Conservation (phyloP, 179 eudicot genomes). For the Amaranthus tricolor region DNA sequence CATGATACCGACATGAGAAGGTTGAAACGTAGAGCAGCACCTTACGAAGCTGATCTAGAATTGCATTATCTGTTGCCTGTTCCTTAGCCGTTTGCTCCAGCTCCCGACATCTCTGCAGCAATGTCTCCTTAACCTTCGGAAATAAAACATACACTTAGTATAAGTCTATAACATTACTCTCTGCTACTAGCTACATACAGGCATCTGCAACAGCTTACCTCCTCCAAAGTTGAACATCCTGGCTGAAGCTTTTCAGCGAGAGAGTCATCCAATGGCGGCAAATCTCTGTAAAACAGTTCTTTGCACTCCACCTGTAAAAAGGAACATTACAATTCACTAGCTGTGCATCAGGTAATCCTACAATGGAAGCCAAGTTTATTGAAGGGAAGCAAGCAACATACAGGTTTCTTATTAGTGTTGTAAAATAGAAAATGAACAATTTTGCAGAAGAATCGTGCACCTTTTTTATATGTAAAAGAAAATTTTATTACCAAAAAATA, state of each 20-base stretch:
- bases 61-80: constrained; percentile 94
- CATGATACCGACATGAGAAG: background rate
- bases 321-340: background rate
- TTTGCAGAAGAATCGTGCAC: background rate
- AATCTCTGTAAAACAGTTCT: constrained; percentile 84
- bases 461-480: too few species aligned
- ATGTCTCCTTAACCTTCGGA: constrained; percentile 61
- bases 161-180: background rate
- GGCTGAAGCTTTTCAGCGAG: constrained; percentile 75
- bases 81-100: constrained; percentile 89
- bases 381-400: background rate
- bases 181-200: background rate
- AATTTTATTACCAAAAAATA: too few species aligned
- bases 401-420: background rate
- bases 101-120: constrained; percentile 59
- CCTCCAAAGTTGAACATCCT: constrained; percentile 70
- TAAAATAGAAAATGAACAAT: background rate
- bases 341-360: background rate
- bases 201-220: constrained; percentile 43
- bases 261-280: constrained; percentile 72
- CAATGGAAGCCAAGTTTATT: background rate
- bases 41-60: constrained; percentile 85
- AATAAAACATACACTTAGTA: constrained; percentile 5
- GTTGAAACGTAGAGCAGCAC: constrained; percentile 28
- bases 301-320: constrained; percentile 74